Evolutionary conservation across 768 basidiomycete genomes (phyloP), one percentile per base, ranked within the genome.

Genomic region (Pisolithus marmoratus): DNA sequence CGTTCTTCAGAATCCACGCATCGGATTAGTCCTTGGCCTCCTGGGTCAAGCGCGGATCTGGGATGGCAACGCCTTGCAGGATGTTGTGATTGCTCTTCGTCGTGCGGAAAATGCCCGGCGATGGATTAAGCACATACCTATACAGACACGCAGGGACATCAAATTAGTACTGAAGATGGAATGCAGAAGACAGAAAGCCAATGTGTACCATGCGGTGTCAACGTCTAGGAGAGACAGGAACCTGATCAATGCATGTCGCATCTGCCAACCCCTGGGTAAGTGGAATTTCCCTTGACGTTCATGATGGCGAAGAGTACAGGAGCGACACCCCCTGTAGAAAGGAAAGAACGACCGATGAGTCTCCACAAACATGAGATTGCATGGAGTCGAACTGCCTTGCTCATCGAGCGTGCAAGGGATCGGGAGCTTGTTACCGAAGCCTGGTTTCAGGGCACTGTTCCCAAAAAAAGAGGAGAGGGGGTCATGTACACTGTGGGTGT

Each of bases 71-170:
- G 55, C 94, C 94, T 81, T 96, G 93, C 22, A 95, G 76, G 64
- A 90, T 90, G 71, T 92, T 92, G 80, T 92, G 90, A 74, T 91
- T 91, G 89, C 90, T 90, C 77, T 90, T 90, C 57, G 92, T 94
- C 54, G 88, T 92, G 57, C 92, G 84, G 80, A 94, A 95, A 36
- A 95, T 89, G 56, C 79, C 81, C 2, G 93, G 92, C 44, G 90
- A 84, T 22, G 89, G 87, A 73, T 90, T 90, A 43, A 88, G 90
- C 31, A 92, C 87, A 70, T 90, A 90, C 86, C 86, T 88, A 56
- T 45, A 43, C 46, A 45, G 23, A 47, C 17, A 23, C 12, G 44
- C 42, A 59, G 57, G 26, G 23, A 26, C n/a, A 31, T 49, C 40
- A 58, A n/a, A 23, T 50, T n/a, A 51, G 43, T 43, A 46, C 38